A percentile compares a stretch with the other conserved stretches of the same genome.
phyloP scores from a whole-genome alignment of 2,329 filamentous ascomycete genomes.

The Tolypocladium tundrense region DNA sequence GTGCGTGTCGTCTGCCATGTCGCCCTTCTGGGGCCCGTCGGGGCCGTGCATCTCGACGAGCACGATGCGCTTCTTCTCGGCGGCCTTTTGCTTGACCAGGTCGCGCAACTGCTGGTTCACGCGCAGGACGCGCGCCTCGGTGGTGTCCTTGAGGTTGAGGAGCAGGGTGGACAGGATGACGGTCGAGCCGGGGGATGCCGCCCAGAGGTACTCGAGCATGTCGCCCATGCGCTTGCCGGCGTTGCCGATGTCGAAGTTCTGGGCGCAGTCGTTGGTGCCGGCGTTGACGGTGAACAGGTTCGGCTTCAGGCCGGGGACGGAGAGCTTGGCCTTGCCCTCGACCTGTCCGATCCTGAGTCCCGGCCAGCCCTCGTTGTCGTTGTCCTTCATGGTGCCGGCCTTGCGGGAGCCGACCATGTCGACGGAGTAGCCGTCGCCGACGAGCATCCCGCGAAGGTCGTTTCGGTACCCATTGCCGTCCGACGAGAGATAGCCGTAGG shows the following conservation, averaged over 20 bases:
- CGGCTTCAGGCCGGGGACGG: conserved; percentile 21
- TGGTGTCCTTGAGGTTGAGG: conserved; percentile 17
- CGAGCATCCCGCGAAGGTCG: conserved; percentile 19
- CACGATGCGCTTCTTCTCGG: conserved; percentile 20
- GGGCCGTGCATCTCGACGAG: conserved; percentile 28
- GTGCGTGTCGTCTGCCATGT: conserved; percentile 28
- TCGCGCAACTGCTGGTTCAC: conserved; percentile 23
- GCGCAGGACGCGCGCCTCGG: conserved; percentile 14
- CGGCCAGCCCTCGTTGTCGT: conserved; percentile 34
- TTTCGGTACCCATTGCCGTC: conserved; percentile 29
- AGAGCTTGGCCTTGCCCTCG: conserved; percentile 17
- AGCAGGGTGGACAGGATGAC: conserved; percentile 29
- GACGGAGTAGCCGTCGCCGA: conserved; percentile 20
- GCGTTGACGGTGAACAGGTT: conserved; percentile 31
- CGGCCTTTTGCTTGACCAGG: conserved; percentile 16
- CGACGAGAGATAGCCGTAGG: conserved; percentile 23
- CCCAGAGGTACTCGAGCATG: conserved; percentile 25
- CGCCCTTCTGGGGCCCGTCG: conserved; percentile 16
- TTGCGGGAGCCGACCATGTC: conserved; percentile 18
- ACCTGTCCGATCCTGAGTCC: conserved; percentile 30
- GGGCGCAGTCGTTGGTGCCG: conserved; percentile 32
- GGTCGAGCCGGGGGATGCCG: conserved; percentile 18
- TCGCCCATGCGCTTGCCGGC: conserved; percentile 21
- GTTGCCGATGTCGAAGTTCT: conserved; percentile 17
- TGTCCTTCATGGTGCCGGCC: conserved; percentile 27